phyloP scores from a whole-genome alignment of 1,284 basidiomycete genomes.

The Hortiboletus rubellus region DNA sequence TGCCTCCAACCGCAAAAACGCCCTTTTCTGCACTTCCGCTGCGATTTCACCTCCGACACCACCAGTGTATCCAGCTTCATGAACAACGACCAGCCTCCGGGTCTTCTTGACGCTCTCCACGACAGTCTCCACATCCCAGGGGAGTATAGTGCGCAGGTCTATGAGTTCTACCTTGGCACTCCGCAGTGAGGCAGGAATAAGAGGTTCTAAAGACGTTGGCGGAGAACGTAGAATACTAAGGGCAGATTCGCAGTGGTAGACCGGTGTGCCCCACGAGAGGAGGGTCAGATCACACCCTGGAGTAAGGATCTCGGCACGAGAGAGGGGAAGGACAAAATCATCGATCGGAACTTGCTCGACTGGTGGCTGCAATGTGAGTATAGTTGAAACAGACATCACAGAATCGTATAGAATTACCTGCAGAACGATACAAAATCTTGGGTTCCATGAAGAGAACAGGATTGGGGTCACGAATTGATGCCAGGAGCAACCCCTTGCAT shows the following conservation, averaged over 20 bases:
- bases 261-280: slow-evolving; percentile 88
- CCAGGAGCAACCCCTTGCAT: slow-evolving; percentile 87
- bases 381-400: neutral
- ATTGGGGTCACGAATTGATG: slow-evolving; percentile 87
- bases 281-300: slow-evolving; percentile 83
- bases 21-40: slow-evolving; percentile 82
- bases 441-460: slow-evolving; percentile 96
- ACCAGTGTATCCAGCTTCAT: slow-evolving; percentile 84
- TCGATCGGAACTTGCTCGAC: slow-evolving; percentile 92
- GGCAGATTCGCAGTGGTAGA: slow-evolving; percentile 88
- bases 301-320: slow-evolving; percentile 73
- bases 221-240: slow-evolving; percentile 69
- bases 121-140: slow-evolving; percentile 84
- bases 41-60: slow-evolving; percentile 88
- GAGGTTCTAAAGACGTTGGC: slow-evolving; percentile 60
- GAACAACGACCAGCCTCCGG: slow-evolving; percentile 84
- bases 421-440: slow-evolving; percentile 84
- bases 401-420: slow-evolving; percentile 44
- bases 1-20: slow-evolving; percentile 84
- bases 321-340: slow-evolving; percentile 82
- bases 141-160: slow-evolving; percentile 86
- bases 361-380: slow-evolving; percentile 30
- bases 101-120: slow-evolving; percentile 82
- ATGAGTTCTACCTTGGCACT: slow-evolving; percentile 83
- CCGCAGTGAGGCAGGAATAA: slow-evolving; percentile 71